phyloP scores from a whole-genome alignment of 2,329 filamentous ascomycete species.

The Fusarium xyrophilum region DNA sequence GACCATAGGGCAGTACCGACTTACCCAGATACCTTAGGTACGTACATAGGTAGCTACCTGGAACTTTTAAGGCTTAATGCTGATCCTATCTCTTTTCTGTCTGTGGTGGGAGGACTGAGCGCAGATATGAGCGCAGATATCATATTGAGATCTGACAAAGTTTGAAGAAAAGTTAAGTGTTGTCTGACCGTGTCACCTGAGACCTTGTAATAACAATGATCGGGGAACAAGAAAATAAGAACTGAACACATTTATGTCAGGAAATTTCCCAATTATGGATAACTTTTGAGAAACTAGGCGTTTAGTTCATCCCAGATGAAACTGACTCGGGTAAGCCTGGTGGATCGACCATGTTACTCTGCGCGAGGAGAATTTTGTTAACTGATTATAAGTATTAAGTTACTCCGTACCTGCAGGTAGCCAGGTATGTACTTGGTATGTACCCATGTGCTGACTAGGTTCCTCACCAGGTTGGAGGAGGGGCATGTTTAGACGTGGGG shows the following conservation, averaged over 20 bases:
- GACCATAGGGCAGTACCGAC: not conserved
- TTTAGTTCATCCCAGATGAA: slow-evolving; percentile 2
- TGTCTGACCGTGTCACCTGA: not conserved
- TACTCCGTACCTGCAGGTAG: not conserved
- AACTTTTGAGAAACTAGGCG: slow-evolving; percentile 20
- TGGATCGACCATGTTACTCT: not conserved
- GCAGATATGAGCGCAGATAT: slow-evolving; percentile 8
- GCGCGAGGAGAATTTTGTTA: not conserved
- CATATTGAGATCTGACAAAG: slow-evolving; percentile 10
- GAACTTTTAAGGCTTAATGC: slow-evolving; percentile 1
- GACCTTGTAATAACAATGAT: not conserved
- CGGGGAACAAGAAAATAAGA: not conserved
- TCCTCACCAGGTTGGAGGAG: not conserved
- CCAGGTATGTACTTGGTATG: not conserved
- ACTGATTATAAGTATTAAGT: not conserved
- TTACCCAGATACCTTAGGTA: not conserved
- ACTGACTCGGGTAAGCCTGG: slow-evolving; percentile 23
- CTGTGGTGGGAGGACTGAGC: slow-evolving; percentile 22
- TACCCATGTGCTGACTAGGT: not conserved
- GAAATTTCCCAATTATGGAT: slow-evolving; percentile 16
- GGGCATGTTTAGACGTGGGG: not conserved
- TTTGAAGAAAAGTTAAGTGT: not conserved
- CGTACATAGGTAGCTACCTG: not conserved
- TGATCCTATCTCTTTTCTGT: not conserved
- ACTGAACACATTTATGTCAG: not conserved